These are phyloP conservation scores for Aureobasidium lini DNA, from an alignment of 2,329 filamentous ascomycete species.

Conservation along the genomic window DNA sequence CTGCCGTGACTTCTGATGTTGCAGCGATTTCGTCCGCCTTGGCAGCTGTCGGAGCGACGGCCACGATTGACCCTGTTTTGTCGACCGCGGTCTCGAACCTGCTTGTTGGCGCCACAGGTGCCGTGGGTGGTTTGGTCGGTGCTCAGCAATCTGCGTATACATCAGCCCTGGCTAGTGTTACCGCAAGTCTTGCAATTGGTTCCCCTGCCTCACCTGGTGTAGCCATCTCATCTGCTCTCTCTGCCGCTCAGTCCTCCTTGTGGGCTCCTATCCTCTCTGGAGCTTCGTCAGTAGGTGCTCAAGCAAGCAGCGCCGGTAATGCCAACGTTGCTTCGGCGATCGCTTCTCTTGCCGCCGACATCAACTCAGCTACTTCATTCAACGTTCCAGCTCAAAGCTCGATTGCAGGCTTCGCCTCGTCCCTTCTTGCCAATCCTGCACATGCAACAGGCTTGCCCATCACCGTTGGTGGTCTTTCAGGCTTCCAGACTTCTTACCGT, in stretches of 20 bases:
- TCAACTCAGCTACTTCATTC: not conserved
- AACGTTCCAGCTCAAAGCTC: not conserved
- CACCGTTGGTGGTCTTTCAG: not conserved
- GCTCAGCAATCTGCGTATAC: not conserved
- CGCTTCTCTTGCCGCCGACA: not conserved
- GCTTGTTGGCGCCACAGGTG: not conserved
- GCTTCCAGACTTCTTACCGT: not conserved
- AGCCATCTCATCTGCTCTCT: not conserved
- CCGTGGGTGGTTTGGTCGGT: not conserved
- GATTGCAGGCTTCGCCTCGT: not conserved
- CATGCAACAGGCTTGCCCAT: not conserved
- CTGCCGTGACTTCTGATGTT: not conserved
- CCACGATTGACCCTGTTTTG: not conserved
- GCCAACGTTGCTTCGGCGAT: not conserved
- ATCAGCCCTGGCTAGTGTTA: not conserved
- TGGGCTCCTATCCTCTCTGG: not conserved
- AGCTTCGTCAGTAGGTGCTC: not conserved
- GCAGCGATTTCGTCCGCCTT: not conserved
- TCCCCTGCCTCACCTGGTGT: not conserved
- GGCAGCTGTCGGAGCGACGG: not conserved
- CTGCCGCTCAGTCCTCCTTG: not conserved
- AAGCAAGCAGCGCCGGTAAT: not conserved
- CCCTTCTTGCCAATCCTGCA: not conserved
- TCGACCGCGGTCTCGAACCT: not conserved
- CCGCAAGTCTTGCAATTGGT: not conserved